Conservation (phyloP, 495 filamentous ascomycete genomes). For the Talaromyces ruber region DNA sequence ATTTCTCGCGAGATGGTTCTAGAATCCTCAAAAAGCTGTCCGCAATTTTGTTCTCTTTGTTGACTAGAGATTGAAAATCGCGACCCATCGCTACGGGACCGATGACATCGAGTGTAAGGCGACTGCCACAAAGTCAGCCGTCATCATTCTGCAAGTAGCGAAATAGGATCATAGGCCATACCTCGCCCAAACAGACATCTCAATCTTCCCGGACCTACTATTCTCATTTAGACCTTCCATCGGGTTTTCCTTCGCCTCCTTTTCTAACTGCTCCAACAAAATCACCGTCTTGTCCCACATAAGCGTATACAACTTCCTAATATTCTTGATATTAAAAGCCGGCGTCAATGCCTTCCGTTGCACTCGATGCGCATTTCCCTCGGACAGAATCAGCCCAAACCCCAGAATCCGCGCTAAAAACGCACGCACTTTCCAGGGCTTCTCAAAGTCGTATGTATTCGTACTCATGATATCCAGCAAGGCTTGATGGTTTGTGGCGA, state of each 20-base stretch:
- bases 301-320: slow-evolving; percentile 71
- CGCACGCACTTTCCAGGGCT: slow-evolving; percentile 33
- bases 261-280: slow-evolving; percentile 29
- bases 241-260: slow-evolving; percentile 25
- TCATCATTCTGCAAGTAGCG: slow-evolving; percentile 1
- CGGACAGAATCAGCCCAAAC: slow-evolving; percentile 67
- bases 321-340: slow-evolving; percentile 73
- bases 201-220: slow-evolving; percentile 44
- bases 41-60: slow-evolving; percentile 55
- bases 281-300: slow-evolving; percentile 62
- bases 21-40: slow-evolving; percentile 55
- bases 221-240: slow-evolving; percentile 31
- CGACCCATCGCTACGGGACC: slow-evolving; percentile 72
- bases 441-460: slow-evolving; percentile 44
- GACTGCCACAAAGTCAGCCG: slow-evolving; percentile 28
- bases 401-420: slow-evolving; percentile 65
- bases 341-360: slow-evolving; percentile 75
- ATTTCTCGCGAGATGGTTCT: slow-evolving; percentile 38
- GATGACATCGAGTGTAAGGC: slow-evolving; percentile 81
- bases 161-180: slow-evolving; percentile 12
- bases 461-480: slow-evolving; percentile 50
- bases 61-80: slow-evolving; percentile 64
- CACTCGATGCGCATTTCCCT: slow-evolving; percentile 66
- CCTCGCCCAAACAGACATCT: slow-evolving; percentile 60
- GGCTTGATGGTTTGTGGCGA: slow-evolving; percentile 34